phyloP scores from a whole-genome alignment of 257 asterid genomes.

The Forsythia viridissima region DNA sequence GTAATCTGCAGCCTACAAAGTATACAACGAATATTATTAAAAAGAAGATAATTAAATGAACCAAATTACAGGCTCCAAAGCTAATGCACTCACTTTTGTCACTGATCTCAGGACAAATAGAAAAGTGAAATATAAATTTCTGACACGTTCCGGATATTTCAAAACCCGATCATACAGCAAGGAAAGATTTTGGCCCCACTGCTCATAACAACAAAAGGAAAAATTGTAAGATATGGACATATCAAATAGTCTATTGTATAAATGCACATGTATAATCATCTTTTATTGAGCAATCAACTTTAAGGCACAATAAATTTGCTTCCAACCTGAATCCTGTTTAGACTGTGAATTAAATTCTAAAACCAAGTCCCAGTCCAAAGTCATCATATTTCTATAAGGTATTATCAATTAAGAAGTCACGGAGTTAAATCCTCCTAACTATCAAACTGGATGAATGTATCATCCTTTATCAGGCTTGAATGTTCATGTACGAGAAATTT shows the following conservation, averaged over 20 bases:
- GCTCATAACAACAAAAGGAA: slow-evolving; percentile 22
- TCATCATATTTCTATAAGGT: background rate
- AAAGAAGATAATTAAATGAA: background rate
- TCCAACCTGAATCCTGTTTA: background rate
- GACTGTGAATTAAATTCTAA: background rate
- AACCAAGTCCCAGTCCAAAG: background rate
- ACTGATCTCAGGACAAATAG: slow-evolving; percentile 68
- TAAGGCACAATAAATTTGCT: background rate
- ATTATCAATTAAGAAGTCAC: background rate
- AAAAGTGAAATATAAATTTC: slow-evolving; percentile 67
- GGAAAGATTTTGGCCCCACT: slow-evolving; percentile 71
- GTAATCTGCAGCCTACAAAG: slow-evolving; percentile 56
- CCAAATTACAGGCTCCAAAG: background rate
- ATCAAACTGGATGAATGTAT: background rate
- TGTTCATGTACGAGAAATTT: slow-evolving; percentile 1
- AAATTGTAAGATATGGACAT: background rate
- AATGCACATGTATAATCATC: background rate
- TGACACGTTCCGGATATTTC: slow-evolving; percentile 62
- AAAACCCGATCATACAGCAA: slow-evolving; percentile 63
- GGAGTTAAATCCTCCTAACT: background rate
- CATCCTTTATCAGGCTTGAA: background rate
- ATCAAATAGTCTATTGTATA: background rate
- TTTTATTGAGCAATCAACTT: background rate
- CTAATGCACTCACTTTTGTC: slow-evolving; percentile 54
- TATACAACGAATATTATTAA: slow-evolving; percentile 10